These are phyloP conservation scores for Stramenopiles sp. DNA, from an alignment of 352 stramenopile species.

Conservation along the genomic window DNA sequence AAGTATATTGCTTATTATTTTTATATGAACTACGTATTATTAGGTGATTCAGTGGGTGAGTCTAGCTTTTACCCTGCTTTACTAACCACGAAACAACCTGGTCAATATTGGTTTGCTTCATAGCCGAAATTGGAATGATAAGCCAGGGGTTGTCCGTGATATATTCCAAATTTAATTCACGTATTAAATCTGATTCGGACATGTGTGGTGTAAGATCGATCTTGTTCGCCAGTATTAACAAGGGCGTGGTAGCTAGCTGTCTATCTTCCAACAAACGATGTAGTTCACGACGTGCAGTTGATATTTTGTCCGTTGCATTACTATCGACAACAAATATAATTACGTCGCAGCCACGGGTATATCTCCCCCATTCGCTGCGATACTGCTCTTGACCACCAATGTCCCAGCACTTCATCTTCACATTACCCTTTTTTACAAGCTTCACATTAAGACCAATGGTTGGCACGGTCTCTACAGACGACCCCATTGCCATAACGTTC, in stretches of 20 bases:
- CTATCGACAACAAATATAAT: slow-evolving; percentile 96
- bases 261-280: slow-evolving; percentile 44
- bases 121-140: slow-evolving; percentile 86
- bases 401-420: slow-evolving; percentile 97
- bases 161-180: slow-evolving; percentile 92
- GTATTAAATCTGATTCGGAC: slow-evolving; percentile 61
- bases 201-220: slow-evolving; percentile 87
- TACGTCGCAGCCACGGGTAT: slow-evolving; percentile 71
- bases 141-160: slow-evolving; percentile 96
- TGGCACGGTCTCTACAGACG: slow-evolving; percentile 82
- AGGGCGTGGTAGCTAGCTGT: slow-evolving; percentile 63
- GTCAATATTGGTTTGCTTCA: slow-evolving; percentile 88
- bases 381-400: slow-evolving; percentile 91
- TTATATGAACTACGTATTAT: too few relatives aligned
- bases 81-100: slow-evolving; percentile 28
- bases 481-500: slow-evolving; percentile 81
- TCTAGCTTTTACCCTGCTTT: too few relatives aligned
- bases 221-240: slow-evolving; percentile 95
- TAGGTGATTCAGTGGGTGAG: too few relatives aligned
- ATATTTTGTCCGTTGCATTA: slow-evolving; percentile 44
- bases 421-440: slow-evolving; percentile 69
- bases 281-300: neutral
- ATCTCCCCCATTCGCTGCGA: slow-evolving; percentile 65
- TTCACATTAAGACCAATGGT: slow-evolving; percentile 93
- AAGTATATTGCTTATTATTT: too few relatives aligned